Base-by-base conservation (phyloP, 2,329 filamentous ascomycete genomes). In the Colletotrichum incanum region DNA sequence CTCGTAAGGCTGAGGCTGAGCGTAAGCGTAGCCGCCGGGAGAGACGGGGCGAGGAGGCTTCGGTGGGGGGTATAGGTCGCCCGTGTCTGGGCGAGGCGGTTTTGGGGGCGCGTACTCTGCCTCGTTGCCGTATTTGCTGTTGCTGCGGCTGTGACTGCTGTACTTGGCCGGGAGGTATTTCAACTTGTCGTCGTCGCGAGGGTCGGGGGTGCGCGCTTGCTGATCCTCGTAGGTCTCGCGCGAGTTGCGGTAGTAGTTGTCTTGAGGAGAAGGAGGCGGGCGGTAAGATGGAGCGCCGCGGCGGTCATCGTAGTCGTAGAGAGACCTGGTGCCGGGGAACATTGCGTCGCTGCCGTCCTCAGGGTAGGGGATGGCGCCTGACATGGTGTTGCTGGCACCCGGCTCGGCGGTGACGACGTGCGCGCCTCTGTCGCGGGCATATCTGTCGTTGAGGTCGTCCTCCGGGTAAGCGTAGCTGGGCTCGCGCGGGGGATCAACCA, bases 101-200 rank as follows among this genome's bases (percentile, higher is more conserved):
- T 76, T 73, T 63, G 71, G 39, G 71, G 72, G 63, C 75, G 76
- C 67, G 78, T 78, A 60, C 76, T 79, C 77, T 28, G 49, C 65
- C 20, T 73, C 73, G 68, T 67, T 62, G 56, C 72, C 71, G 34
- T 61, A 75, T 67, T 65, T 68, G 73, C 71, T 73, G 73, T 56
- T 72, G 65, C 50, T 77, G 54, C 49, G 82, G 80, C 68, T 80
- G 78, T 67, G 67, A 18, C 50, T 80, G 75, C 82, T 82, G 74
- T 88, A 88, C 75, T 87, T 88, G 73, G 84, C 82, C 1, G 86
- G 86, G 47, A 88, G 78, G 74, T 82, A 86, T 67, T 84, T 83
- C 58, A 87, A 77, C 75, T 79, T 82, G 62, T 84, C 80, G 12
- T 83, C 80, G 23, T 79, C 79, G 54, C 73, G 72, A 16, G 69